Conservation (phyloP, 2,329 filamentous ascomycete genomes). For the Xylaria sp. region DNA sequence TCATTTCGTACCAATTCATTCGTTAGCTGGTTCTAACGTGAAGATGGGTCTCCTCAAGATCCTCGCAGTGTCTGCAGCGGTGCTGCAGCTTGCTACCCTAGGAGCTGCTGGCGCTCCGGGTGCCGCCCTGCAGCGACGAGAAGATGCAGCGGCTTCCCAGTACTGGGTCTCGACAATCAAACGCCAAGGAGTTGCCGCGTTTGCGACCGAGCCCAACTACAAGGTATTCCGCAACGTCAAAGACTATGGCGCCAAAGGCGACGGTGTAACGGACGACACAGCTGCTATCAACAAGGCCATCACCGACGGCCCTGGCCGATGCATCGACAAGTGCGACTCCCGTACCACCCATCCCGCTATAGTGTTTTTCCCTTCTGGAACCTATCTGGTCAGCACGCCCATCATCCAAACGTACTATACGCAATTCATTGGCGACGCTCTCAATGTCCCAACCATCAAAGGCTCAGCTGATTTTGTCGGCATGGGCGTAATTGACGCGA, state of each 20-base stretch:
- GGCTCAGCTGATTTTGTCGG: slow-evolving; percentile 77
- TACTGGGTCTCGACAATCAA: slow-evolving; percentile 80
- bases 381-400: slow-evolving; percentile 82
- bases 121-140: slow-evolving; percentile 41
- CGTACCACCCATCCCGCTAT: slow-evolving; percentile 85
- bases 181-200: slow-evolving; percentile 76
- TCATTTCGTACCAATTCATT: slow-evolving; percentile 38
- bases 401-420: slow-evolving; percentile 93
- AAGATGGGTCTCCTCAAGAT: slow-evolving; percentile 50
- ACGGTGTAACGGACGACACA: slow-evolving; percentile 81
- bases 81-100: slow-evolving; percentile 44
- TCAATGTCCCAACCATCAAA: slow-evolving; percentile 78
- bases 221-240: slow-evolving; percentile 81
- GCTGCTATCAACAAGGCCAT: slow-evolving; percentile 88
- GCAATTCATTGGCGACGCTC: slow-evolving; percentile 86
- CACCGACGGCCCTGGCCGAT: slow-evolving; percentile 75
- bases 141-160: slow-evolving; percentile 53
- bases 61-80: slow-evolving; percentile 45
- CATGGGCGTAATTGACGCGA: slow-evolving; percentile 88
- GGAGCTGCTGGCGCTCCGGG: slow-evolving; percentile 39
- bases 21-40: slow-evolving; percentile 48
- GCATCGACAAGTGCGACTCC: slow-evolving; percentile 84
- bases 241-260: slow-evolving; percentile 78
- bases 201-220: slow-evolving; percentile 66
- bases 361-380: slow-evolving; percentile 91